These are phyloP conservation scores for Pseudonitzschia multiseries DNA, from an alignment of 108 stramenopile species.

Conservation along the genomic window DNA sequence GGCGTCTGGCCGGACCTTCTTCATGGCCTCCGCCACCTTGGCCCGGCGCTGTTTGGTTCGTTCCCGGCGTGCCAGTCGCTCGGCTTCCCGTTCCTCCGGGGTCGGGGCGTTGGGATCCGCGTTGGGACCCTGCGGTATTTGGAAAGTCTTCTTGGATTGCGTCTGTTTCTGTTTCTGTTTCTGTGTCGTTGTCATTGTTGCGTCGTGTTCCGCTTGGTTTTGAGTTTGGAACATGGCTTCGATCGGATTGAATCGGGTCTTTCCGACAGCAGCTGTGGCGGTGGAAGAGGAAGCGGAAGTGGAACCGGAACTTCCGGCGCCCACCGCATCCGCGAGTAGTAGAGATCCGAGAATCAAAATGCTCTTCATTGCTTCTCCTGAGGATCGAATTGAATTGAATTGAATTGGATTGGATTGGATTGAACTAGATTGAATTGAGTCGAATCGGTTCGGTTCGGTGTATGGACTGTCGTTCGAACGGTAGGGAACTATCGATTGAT, in stretches of 20 bases:
- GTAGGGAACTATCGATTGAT: too few relatives aligned
- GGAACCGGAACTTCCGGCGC: background rate
- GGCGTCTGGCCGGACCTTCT: constrained; percentile 23
- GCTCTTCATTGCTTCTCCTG: too few relatives aligned
- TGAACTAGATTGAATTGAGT: too few relatives aligned
- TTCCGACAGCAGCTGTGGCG: constrained; percentile 7
- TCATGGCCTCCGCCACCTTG: constrained; percentile 24
- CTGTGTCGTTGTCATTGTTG: background rate
- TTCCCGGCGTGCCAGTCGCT: constrained; percentile 31
- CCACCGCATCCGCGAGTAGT: background rate
- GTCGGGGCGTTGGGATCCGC: constrained; percentile 34
- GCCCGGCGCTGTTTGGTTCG: constrained; percentile 27
- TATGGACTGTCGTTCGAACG: too few relatives aligned
- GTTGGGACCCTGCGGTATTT: constrained; percentile 6
- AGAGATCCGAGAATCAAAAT: constrained; percentile 6
- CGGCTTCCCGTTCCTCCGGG: constrained; percentile 36
- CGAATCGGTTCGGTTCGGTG: too few relatives aligned
- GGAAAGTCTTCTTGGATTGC: background rate
- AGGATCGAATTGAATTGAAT: too few relatives aligned
- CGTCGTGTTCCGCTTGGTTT: background rate
- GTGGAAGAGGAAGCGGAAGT: too few relatives aligned
- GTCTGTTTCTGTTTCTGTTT: background rate
- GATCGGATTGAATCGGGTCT: constrained; percentile 18
- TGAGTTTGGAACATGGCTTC: background rate
- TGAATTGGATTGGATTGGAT: too few relatives aligned